Evolutionary conservation across 345 rosid genomes (phyloP).

Genomic region (Leavenworthia alabamica): DNA sequence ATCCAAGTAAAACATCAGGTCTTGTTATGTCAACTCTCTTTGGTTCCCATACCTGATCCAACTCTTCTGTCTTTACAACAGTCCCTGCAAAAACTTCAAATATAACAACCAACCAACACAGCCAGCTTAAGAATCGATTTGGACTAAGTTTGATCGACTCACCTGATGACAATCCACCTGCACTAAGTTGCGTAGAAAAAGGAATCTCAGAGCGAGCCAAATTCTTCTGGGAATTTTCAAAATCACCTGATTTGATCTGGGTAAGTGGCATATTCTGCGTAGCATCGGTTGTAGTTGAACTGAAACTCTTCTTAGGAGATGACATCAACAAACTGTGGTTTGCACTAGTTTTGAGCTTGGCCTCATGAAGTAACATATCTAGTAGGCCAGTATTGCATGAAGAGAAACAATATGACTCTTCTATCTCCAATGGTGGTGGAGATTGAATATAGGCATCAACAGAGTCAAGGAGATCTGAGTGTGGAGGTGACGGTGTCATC

Average conservation of each 20-base stretch:
- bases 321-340: slow-evolving; percentile 49
- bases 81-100: slow-evolving; percentile 15
- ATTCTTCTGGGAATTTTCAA: slow-evolving; percentile 51
- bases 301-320: slow-evolving; percentile 56
- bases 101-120: not conserved
- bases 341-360: slow-evolving; percentile 56
- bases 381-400: slow-evolving; percentile 79
- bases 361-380: slow-evolving; percentile 81
- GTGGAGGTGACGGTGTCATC: slow-evolving; percentile 49
- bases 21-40: slow-evolving; percentile 33
- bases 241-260: slow-evolving; percentile 58
- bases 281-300: slow-evolving; percentile 40
- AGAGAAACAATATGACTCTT: slow-evolving; percentile 51
- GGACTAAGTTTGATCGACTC: slow-evolving; percentile 36
- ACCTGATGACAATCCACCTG: slow-evolving; percentile 57
- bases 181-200: slow-evolving; percentile 47
- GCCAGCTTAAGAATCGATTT: not conserved
- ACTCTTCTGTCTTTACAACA: slow-evolving; percentile 22
- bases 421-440: slow-evolving; percentile 51
- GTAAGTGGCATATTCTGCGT: slow-evolving; percentile 3
- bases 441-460: slow-evolving; percentile 78
- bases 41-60: slow-evolving; percentile 23
- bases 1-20: slow-evolving; percentile 63
- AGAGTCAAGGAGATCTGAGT: slow-evolving; percentile 52
- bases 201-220: slow-evolving; percentile 58